Base-by-base conservation (phyloP, 73 alveolate species). In the Uronychia setigera region DNA sequence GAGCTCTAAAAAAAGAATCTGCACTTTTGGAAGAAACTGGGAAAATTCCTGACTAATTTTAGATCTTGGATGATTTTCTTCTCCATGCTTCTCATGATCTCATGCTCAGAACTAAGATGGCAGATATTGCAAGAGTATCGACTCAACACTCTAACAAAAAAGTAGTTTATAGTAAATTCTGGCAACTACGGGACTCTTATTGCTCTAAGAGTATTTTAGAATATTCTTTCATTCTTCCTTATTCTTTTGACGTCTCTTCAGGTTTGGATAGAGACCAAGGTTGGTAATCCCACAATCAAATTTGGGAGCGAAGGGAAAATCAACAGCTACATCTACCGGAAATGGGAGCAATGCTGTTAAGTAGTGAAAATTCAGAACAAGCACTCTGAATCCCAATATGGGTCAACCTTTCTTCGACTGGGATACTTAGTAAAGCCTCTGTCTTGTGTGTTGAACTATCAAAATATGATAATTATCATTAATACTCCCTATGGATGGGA, bases 241-340 rank as follows among this genome's bases (percentile, higher is more conserved):
- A 11, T 46, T 5, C n/a, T 46, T 11, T 11, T 46, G 67, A 46
- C 67, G n/a, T 46, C 67, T 46, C n/a, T 46, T 11, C 67, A 11
- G 67, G 67, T 46, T 46, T 46, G 67, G 67, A 46, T 46, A 46
- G 67, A 46, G 67, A 19, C 67, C 67, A 46, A 46, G 67, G 67
- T 46, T 5, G 67, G 67, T 11, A 19, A 46, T 19, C 5, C 67
- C 5, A 46, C n/a, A 11, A 5, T 46, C n/a, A 46, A 19, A 19
- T 46, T 46, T 46, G 67, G 67, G 67, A 46, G 19, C 19, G 67
- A 46, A 19, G 67, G 67, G 19, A 46, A 46, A 19, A 5, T 46
- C 67, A 46, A 46, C 67, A 46, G n/a, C 67, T 46, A 19, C n/a
- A 46, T 46, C 67, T 46, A 11, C 67, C 5, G 19, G 67, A 5